Evolutionary conservation across 306 rosid species (phyloP).

Genomic region (Rosa persica): DNA sequence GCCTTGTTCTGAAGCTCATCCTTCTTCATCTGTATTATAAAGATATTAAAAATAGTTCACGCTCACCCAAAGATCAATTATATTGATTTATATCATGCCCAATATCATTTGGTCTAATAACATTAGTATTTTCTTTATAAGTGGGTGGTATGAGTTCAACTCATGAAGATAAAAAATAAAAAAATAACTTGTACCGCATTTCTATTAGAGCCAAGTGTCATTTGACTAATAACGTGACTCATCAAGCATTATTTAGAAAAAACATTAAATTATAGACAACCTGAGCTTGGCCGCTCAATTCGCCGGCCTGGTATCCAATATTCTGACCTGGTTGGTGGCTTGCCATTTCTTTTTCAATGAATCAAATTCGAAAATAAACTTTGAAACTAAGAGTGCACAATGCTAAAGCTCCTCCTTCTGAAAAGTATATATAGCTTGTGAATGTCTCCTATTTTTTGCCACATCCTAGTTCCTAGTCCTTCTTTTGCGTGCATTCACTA

Average conservation of each 20-base stretch:
- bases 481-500: conserved; percentile 16
- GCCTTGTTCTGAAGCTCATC: conserved; percentile 33
- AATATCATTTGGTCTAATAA: no score
- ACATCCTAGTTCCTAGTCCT: neutral
- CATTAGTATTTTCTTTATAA: neutral
- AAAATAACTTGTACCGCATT: neutral
- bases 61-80: neutral
- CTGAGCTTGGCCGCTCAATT: conserved; percentile 38
- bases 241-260: neutral
- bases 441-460: neutral
- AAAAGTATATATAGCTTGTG: conserved; percentile 15
- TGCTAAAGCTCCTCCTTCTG: neutral
- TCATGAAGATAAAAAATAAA: no score
- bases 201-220: neutral
- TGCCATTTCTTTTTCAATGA: conserved; percentile 35
- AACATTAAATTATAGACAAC: neutral
- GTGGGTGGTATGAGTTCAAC: neutral
- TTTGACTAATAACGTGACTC: neutral
- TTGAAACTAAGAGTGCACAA: neutral
- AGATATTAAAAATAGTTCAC: neutral
- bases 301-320: conserved; percentile 23
- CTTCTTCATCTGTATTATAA: conserved; percentile 24
- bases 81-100: neutral
- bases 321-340: conserved; percentile 22
- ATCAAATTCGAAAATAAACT: neutral